Percentiles rank a stretch among this genome's conserved stretches.
Evolutionary conservation across 768 basidiomycete genomes (phyloP).

Genomic region (Suillus subluteus): DNA sequence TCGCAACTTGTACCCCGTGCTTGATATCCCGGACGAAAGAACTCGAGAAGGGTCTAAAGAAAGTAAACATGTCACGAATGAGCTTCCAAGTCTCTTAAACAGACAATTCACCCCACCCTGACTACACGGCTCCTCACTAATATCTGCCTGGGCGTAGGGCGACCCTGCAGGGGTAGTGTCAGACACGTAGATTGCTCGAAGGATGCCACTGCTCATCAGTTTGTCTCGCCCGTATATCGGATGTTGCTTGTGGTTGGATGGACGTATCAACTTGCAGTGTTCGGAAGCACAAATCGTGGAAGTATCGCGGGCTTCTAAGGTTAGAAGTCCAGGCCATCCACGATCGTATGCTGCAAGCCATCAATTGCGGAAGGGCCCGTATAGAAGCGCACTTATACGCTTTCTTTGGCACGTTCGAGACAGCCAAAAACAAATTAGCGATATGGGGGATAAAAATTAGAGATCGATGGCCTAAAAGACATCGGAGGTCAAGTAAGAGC

Average conservation of each 20-base stretch:
- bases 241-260: not conserved
- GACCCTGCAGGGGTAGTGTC: not conserved
- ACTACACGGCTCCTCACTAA: not conserved
- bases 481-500: not conserved
- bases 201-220: not conserved
- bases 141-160: slow-evolving; percentile 6
- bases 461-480: slow-evolving; percentile 6
- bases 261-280: not conserved
- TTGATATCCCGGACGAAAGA: not conserved
- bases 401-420: slow-evolving; percentile 2
- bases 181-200: not conserved
- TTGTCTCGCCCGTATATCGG: not conserved
- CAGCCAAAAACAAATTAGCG: slow-evolving; percentile 9
- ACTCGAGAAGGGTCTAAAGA: not conserved
- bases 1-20: no score
- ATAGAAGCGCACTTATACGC: not conserved
- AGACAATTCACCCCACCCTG: not conserved
- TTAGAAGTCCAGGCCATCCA: slow-evolving; percentile 6
- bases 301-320: slow-evolving; percentile 6
- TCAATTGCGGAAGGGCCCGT: not conserved
- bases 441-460: slow-evolving; percentile 7
- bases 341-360: not conserved
- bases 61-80: not conserved
- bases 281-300: slow-evolving; percentile 5
- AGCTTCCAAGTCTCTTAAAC: not conserved